Base-by-base conservation (phyloP, 2,329 filamentous ascomycete genomes). In the Neoscytalidium dimidiatum region DNA sequence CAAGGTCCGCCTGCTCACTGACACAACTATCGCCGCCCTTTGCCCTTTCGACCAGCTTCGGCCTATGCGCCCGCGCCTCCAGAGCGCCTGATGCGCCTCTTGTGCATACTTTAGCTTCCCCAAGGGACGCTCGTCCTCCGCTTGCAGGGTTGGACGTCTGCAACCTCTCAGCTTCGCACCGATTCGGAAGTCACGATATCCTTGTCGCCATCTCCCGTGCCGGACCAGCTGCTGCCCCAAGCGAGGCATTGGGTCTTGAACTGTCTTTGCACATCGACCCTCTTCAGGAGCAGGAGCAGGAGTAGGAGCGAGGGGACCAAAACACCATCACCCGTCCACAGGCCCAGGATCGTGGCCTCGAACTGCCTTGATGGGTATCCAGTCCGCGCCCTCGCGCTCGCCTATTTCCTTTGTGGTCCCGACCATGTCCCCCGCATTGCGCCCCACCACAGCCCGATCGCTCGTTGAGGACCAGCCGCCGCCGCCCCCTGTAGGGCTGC, bases 401-500 rank as follows among this genome's bases (percentile, higher is more conserved):
- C 62, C 62, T 21, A 49, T 64, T 21, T 29, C 43, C 21, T 64
- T 64, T 26, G 62, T 64, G 49, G 29, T 58, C 28, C 62, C 62
- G 9, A 58, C 62, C 31, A 64, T 64, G 62, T 57, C 62, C 41
- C 44, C 62, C 29, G 51, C 51, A 58, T 41, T 56, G 43, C 43
- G 38, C 49, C 65, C 65, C 38, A 63, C 61, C 43, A 60, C 51
- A 6, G 23, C 51, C 44, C 38, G 6, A 9, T 41, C n/a, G n/a
- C 33, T 21, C 4, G 35, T 60, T 26, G 43, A 53, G 19, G 43
- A 29, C 53, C 29, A 56, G 23, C 43, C 62, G 35, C 62, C 31
- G 2, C 62, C 19, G 48, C 57, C 48, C 17, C 65, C 65, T 21
- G 8, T 29, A 9, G 74, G 83, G 17, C 72, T 85, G 3, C 67